Conservation (phyloP, 257 asterid species). For the Nyctanthes arbortristis region DNA sequence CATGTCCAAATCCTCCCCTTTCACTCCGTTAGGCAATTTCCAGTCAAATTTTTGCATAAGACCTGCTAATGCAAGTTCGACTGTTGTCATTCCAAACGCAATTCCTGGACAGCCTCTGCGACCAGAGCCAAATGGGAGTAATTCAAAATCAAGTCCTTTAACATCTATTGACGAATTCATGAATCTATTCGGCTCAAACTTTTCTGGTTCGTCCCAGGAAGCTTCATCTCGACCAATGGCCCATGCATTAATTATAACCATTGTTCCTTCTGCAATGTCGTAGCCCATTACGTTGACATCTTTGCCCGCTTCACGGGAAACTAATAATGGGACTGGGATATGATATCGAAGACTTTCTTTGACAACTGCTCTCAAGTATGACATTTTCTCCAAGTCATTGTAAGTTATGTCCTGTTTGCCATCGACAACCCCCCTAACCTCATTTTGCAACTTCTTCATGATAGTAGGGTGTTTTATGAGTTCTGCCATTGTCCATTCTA, state of each 20-base stretch:
- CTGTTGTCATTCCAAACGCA: slow-evolving; percentile 10
- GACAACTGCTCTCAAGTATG: slow-evolving; percentile 23
- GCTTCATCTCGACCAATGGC: slow-evolving; percentile 33
- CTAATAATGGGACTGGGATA: slow-evolving; percentile 18
- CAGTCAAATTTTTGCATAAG: slow-evolving; percentile 36
- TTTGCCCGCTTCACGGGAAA: slow-evolving; percentile 9
- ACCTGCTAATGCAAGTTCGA: slow-evolving; percentile 28
- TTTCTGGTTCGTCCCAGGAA: slow-evolving; percentile 34
- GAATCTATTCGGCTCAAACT: slow-evolving; percentile 34
- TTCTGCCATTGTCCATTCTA: slow-evolving; percentile 16
- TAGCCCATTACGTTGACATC: slow-evolving; percentile 22
- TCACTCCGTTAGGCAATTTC: slow-evolving; percentile 25
- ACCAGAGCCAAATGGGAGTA: slow-evolving; percentile 40
- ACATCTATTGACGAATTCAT: slow-evolving; percentile 20
- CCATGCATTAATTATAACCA: slow-evolving; percentile 20
- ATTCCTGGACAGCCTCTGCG: slow-evolving; percentile 33
- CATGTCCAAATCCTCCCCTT: slow-evolving; percentile 33
- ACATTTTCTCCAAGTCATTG: slow-evolving; percentile 9
- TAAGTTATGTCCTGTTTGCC: background rate
- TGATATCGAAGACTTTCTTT: slow-evolving; percentile 27
- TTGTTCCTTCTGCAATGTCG: slow-evolving; percentile 17
- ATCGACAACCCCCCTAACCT: slow-evolving; percentile 1
- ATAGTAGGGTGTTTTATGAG: slow-evolving; percentile 1
- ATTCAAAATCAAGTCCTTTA: slow-evolving; percentile 23
- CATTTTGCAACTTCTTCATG: slow-evolving; percentile 7